Evolutionary conservation across 2,329 filamentous ascomycete species (phyloP), one percentile per base, ranked within the genome.

Genomic region (Hymenoscyphus scutula): DNA sequence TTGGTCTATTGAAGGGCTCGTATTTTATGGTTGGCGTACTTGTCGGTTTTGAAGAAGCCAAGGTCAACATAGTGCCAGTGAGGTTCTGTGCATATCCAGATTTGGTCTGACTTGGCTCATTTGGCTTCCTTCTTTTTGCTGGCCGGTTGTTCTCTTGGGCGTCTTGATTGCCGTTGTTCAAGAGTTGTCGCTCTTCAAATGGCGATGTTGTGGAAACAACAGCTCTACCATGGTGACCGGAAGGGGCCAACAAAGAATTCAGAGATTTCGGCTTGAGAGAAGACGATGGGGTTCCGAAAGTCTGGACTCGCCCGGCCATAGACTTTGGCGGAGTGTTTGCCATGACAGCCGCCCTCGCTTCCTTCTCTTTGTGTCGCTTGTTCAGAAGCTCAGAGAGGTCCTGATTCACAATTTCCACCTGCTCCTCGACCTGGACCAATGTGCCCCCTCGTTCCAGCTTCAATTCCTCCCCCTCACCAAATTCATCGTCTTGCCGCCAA

Each of bases 401-500:
- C 58, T 94, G 92, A 68, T 94, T 83, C 1, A 83, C 86, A 37
- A 81, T 84, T 7, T 88, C 90, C n/a, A 90, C 79, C 45, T 82
- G 84, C 62, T 97, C 92, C 27, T 84, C 84, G 1, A 97, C 91
- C 75, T 97, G 87, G 11, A 97, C 89, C 62, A 96, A 82, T 30
- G 90, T 84, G 1, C 86, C 86, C 56, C 88, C 89, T 57, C 87
- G 84, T 69, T 97, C 92, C 59, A 97, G 79, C 62, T 86, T 82
- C 59, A 97, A 74, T 75, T 97, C 92, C 65, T 96, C 91, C 5
- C 92, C 93, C 63, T 95, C 90, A 37, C 84, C 84, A 27, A 97
- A 78, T n/a, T 84, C 82, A 41, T 82, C 83, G 59, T 84, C 82
- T 54, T 87, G 82, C 53, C 86, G 86, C 88, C 90, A 95, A 76